These are phyloP conservation scores for Boletellus emodensis DNA, from an alignment of 768 basidiomycete genomes.

Conservation along the genomic window DNA sequence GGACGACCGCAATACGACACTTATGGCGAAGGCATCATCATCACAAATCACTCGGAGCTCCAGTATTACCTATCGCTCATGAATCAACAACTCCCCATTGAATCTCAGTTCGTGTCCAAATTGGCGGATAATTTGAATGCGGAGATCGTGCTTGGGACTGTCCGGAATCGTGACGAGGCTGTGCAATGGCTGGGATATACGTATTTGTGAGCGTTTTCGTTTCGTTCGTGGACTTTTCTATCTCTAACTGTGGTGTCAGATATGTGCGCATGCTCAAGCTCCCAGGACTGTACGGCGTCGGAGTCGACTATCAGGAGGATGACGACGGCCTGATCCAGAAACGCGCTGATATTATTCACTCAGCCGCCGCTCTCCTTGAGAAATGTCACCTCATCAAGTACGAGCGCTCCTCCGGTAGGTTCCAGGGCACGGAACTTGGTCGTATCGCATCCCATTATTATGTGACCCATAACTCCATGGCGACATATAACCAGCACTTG, in stretches of 20 bases:
- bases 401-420: constrained; percentile 79
- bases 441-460: constrained; percentile 95
- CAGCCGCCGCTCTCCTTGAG: constrained; percentile 89
- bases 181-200: constrained; percentile 98
- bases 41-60: constrained; percentile 94
- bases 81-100: constrained; percentile 98
- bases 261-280: constrained; percentile 94
- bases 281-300: constrained; percentile 83
- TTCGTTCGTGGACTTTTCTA: constrained; percentile 2
- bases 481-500: constrained; percentile 92
- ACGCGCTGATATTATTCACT: constrained; percentile 88
- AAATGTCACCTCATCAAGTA: constrained; percentile 95
- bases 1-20: constrained; percentile 98
- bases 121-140: constrained; percentile 96
- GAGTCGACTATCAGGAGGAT: constrained; percentile 87
- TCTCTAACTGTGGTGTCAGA: constrained; percentile 35
- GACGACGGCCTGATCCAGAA: constrained; percentile 84
- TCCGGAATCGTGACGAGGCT: constrained; percentile 93
- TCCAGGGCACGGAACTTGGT: constrained; percentile 92
- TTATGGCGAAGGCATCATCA: constrained; percentile 96
- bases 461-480: constrained; percentile 93
- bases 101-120: constrained; percentile 89
- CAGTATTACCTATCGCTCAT: constrained; percentile 94
- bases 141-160: constrained; percentile 92
- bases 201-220: constrained; percentile 56